Evolutionary conservation across 139 green algal genomes (phyloP).

Genomic region (Micractinium sp.): DNA sequence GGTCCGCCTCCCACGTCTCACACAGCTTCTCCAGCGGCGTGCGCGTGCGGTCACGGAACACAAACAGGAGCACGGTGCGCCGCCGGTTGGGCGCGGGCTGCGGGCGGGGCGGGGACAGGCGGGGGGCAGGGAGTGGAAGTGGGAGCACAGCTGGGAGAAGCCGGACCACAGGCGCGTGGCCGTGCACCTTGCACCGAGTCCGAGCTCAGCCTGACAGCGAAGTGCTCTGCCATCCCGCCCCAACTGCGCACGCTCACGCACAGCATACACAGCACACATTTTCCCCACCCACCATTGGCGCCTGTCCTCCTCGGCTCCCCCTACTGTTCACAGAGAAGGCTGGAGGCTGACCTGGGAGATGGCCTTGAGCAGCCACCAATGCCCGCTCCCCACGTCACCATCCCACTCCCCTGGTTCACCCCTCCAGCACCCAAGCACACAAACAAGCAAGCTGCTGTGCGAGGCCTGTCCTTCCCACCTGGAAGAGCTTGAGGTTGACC

Average conservation of each 20-base stretch:
- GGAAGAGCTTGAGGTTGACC: constrained; percentile 99
- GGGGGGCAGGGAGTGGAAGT: not conserved
- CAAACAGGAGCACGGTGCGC: constrained; percentile 91
- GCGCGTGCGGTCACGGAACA: constrained; percentile 94
- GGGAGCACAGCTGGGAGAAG: not conserved
- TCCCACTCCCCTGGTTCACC: not conserved
- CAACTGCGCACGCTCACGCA: no score
- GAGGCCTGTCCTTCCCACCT: not conserved
- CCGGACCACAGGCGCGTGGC: not conserved
- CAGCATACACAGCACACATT: not conserved
- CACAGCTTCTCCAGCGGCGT: constrained; percentile 83
- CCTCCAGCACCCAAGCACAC: not conserved
- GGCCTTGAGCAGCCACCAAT: no score
- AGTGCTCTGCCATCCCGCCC: no score
- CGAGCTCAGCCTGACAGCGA: no score
- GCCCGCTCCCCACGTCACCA: not conserved
- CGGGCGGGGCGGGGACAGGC: not conserved
- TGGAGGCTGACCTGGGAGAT: no score
- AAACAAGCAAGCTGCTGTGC: no score
- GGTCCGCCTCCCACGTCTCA: constrained; percentile 62
- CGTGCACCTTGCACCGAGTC: no score
- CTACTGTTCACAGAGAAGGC: no score
- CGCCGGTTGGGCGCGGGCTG: constrained; percentile 72
- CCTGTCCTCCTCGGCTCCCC: not conserved
- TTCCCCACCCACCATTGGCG: not conserved